Evolutionary conservation across 176 grass and related monocot genomes (phyloP).

Genomic region (Raddia guianensis): DNA sequence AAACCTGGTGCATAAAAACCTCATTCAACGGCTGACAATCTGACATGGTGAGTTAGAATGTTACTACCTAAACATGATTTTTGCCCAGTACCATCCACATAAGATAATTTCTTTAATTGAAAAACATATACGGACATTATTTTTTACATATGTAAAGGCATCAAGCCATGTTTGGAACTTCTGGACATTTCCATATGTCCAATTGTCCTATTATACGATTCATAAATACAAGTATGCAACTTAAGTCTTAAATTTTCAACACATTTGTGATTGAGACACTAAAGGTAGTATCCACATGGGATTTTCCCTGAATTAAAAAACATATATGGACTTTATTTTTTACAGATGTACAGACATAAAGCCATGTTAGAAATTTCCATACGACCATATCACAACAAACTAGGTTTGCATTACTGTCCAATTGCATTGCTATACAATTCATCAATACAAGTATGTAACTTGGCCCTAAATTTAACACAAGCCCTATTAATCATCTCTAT

Average conservation of each 20-base stretch:
- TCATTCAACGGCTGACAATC: not conserved
- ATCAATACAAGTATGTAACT: not conserved
- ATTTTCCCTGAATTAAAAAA: conserved; percentile 21
- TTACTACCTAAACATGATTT: conserved; percentile 19
- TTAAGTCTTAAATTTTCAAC: not conserved
- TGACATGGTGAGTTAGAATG: not conserved
- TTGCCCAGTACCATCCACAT: not conserved
- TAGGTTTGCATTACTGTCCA: not conserved
- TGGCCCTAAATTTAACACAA: not conserved
- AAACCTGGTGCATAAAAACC: conserved; percentile 7
- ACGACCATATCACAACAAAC: conserved; percentile 17
- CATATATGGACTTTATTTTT: not conserved
- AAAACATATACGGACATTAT: not conserved
- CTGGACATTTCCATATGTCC: not conserved
- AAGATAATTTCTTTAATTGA: conserved; percentile 10
- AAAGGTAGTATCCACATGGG: not conserved
- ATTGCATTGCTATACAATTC: not conserved
- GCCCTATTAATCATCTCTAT: not conserved
- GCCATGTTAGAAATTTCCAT: not conserved
- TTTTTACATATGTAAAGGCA: conserved; percentile 22
- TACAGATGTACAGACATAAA: not conserved
- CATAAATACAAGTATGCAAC: not conserved
- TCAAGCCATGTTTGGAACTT: not conserved
- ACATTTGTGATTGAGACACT: no score
- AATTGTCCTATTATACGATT: not conserved